A percentile compares a stretch with the other conserved stretches of the same genome.
phyloP scores from a whole-genome alignment of 305 asterid species.

The Ajuga reptans region DNA sequence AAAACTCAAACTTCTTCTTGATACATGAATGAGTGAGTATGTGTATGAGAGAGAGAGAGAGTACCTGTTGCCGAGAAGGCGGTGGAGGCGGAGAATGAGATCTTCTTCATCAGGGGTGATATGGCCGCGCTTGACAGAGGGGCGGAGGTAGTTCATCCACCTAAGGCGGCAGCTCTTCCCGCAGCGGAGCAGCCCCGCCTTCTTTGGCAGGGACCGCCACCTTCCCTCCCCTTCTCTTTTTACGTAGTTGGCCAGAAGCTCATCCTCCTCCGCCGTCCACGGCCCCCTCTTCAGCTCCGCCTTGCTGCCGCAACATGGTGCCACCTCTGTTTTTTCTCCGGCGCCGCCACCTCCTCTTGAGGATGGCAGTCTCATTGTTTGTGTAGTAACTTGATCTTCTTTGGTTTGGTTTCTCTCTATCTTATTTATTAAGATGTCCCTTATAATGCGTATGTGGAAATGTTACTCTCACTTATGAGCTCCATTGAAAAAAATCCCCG shows the following conservation, averaged over 20 bases:
- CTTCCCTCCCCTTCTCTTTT: constrained; percentile 30
- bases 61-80: constrained; percentile 69
- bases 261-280: constrained; percentile 62
- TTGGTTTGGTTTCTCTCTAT: background rate
- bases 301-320: background rate
- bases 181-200: constrained; percentile 87
- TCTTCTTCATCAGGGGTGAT: constrained; percentile 64
- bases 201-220: constrained; percentile 82
- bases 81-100: constrained; percentile 75
- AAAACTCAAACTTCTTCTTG: too few species aligned
- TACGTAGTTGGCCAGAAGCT: constrained; percentile 40
- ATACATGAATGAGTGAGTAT: too few species aligned
- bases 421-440: background rate
- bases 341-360: background rate
- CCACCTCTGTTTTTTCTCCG: background rate
- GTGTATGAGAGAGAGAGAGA: background rate
- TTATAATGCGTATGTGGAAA: background rate
- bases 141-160: constrained; percentile 90
- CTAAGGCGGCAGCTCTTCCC: constrained; percentile 90
- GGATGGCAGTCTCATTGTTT: constrained; percentile 23
- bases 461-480: background rate
- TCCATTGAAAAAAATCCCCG: too few species aligned
- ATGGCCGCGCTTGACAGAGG: constrained; percentile 72
- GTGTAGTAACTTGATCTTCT: constrained; percentile 20
- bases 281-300: constrained; percentile 73